Evolutionary conservation across 2,329 filamentous ascomycete genomes (phyloP), one percentile per base, ranked within the genome.

Genomic region (Fonsecaea erecta): DNA sequence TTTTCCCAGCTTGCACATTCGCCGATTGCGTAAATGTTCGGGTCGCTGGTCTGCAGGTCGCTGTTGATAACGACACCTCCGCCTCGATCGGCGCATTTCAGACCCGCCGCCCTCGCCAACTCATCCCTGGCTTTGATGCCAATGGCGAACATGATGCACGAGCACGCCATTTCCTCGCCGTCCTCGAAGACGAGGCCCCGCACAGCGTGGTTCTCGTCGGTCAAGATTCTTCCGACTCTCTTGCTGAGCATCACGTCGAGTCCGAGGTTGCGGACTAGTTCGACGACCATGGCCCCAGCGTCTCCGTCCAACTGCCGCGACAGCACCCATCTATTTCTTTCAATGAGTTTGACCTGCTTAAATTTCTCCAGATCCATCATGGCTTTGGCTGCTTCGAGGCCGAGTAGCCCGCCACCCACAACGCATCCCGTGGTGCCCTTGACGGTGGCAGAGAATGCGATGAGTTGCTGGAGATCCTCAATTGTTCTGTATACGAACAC

Each of bases 401-500:
- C 93, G 0, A 97, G 83, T 26, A 97, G 77, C 0, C 93, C 93
- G 59, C 93, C 93, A 26, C 93, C 93, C 2, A 97, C 90, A 0
- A 95, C 92, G 3, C 88, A 85, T 0, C 90, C 92, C 1, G 85
- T 85, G 1, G 88, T 86, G 3, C 87, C 91, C 71, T 87, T 90
- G 60, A 86, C 85, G 11, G 82, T 80, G 0, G 86, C 83, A 0
- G 91, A 87, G 73, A 90, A 96, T 1, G 83, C 80, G 63, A 97
- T 96, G 3, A 97, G 84, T 51, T 83, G 85, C 74, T 93, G 83
- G 37, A 97, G 78, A 75, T 97, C 93, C 1, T 90, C 86, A 65
- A 97, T 93, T 0, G 89, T 96, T 54, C 93, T 86, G 76, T 97
- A 96, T 7, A 96, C 92, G 73, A 97, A 97, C 2, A 96, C 90